Base-by-base conservation (phyloP, 176 grass and related monocot genomes). In the Metroxylon sagu region DNA sequence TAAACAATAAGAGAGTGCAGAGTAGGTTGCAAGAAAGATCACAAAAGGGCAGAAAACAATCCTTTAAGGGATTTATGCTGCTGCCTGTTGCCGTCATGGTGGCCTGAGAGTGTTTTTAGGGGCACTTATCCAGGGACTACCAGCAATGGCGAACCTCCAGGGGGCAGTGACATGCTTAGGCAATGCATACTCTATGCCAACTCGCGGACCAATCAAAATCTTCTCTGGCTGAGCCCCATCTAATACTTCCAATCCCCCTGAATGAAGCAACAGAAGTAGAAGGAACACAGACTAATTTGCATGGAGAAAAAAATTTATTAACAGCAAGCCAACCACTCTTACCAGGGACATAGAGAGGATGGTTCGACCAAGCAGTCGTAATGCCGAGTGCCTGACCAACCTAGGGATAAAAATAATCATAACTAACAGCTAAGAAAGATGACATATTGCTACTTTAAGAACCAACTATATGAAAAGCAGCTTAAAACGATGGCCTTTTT, bases 331-430 rank as follows among this genome's bases (percentile, higher is more conserved):
- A 3, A 29, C 50, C 4, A 18, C 50, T 21, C 49, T n/a, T 79
- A 97, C 92, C 87, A 55, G 84, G 69, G 19, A 58, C 70, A 57
- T 87, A 97, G 54, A 97, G 76, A 48, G 87, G 81, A 75, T 88
- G 87, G 70, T 88, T 72, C 7, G 87, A 97, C 92, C 87, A 97
- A 31, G 78, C 87, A 49, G 87, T 97, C 5, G 84, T 83, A 52
- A 97, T 64, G n/a, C 92, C 92, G 19, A 97, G 77, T 70, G 92
- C 87, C 68, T 91, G 92, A 18, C 92, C 92, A 50, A 91, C 91
- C 86, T 96, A 72, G 68, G 62, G 48, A 78, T 27, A 35, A n/a
- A 23, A 56, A 56, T 25, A 56, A 12, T 12, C 35, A 43, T 5
- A 31, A 23, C 21, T 10, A 43, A 43, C 7, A 39, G 1, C 12